Evolutionary conservation across 139 green algal genomes (phyloP), one percentile per base, ranked within the genome.

Genomic region (Auxenochlorella pyrenoidosa): DNA sequence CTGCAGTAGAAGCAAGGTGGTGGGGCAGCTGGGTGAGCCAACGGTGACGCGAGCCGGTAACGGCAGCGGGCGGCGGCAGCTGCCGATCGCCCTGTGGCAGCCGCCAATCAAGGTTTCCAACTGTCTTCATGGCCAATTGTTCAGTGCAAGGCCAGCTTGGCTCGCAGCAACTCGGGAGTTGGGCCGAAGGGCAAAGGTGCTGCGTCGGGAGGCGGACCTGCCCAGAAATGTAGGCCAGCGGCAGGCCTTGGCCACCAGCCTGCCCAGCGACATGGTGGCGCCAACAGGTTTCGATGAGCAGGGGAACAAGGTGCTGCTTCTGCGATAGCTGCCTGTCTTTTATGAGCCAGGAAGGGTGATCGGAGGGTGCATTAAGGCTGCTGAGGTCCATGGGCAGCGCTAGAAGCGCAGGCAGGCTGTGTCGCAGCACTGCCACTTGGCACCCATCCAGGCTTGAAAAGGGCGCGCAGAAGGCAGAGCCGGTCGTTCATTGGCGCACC

Each of bases 141-240:
- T 15, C 66, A 0, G 30, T 73, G 66, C 66, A 34, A 73, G 66
- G 22, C 6, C 22, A 34, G 73, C 26, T 32, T 40, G 24, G 22
- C 4, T 26, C 8, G 28, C 40, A 79, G 73, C 26, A 51, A 2
- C 26, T 41, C 73, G 24, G 73, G 38, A 58, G 36, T 21, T 2
- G 24, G 71, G 40, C 41, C 10, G 73, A 24, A 44, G 41, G 41
- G 24, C 12, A 78, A 19, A 24, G 54, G 54, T 63, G 54, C 54
- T 63, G 54, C 54, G 3, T 4, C 5, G 18, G 4, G 8, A 6
- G 1, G 36, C 36, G 13, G 0, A 85, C 80, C 80, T 88, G 36
- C 78, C 85, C 47, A 90, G 54, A 51, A 90, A 90, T n/a, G 82
- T 83, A 22, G 87, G 87, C 87, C 86, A 89, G 16, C 41, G 85